Evolutionary conservation across 768 basidiomycete genomes (phyloP).

Genomic region (Rhizopogon roseolus): DNA sequence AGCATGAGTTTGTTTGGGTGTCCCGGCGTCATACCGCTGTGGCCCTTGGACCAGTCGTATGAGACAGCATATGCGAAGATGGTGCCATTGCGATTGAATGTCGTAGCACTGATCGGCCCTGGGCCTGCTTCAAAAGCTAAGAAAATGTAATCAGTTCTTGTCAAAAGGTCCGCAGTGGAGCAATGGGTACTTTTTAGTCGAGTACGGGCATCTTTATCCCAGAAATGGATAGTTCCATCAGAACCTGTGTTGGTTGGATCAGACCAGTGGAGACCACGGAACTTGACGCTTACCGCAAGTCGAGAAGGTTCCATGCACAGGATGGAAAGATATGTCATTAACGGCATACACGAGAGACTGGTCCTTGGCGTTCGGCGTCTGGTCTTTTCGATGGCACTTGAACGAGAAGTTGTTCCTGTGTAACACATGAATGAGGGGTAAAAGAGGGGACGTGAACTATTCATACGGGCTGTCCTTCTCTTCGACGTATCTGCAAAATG

Average conservation of each 20-base stretch:
- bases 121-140: constrained; percentile 69
- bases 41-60: constrained; percentile 93
- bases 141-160: constrained; percentile 2
- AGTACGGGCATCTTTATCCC: constrained; percentile 92
- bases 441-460: constrained; percentile 9
- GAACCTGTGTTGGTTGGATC: constrained; percentile 40
- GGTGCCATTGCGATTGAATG: constrained; percentile 83
- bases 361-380: constrained; percentile 50
- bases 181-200: constrained; percentile 74
- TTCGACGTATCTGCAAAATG: constrained; percentile 65
- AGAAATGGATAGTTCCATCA: constrained; percentile 87
- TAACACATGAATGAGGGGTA: background rate
- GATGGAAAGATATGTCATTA: constrained; percentile 85
- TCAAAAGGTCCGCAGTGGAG: background rate
- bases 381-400: constrained; percentile 73
- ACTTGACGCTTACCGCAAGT: constrained; percentile 53
- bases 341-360: constrained; percentile 75
- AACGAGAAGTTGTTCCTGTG: constrained; percentile 80
- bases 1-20: constrained; percentile 78
- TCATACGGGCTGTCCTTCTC: constrained; percentile 72
- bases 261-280: background rate
- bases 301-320: constrained; percentile 79
- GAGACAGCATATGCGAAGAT: constrained; percentile 92
- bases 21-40: constrained; percentile 72
- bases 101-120: constrained; percentile 73